Percentiles rank a stretch among this genome's conserved stretches.
Conservation (phyloP, 768 basidiomycete species). For the Crucibulum laeve region DNA sequence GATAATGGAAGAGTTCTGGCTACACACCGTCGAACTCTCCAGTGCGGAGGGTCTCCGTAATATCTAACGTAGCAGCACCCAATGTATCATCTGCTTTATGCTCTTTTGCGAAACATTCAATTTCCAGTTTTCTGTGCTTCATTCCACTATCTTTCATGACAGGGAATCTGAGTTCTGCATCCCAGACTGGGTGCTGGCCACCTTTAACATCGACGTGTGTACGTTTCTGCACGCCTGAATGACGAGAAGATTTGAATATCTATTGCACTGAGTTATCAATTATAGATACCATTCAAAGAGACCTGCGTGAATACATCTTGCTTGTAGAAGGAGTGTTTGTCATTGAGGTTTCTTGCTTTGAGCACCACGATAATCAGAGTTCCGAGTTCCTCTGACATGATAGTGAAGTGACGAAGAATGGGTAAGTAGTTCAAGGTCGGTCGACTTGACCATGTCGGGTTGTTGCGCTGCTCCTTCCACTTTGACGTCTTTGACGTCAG, state of each 20-base stretch:
- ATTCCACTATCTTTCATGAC: constrained; percentile 53
- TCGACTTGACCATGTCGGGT: too few relatives aligned
- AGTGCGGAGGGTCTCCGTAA: constrained; percentile 72
- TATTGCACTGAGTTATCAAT: background rate
- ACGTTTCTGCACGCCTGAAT: constrained; percentile 53
- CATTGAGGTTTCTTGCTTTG: constrained; percentile 77
- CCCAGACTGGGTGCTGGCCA: constrained; percentile 93
- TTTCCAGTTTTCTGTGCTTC: constrained; percentile 58
- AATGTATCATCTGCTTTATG: constrained; percentile 66
- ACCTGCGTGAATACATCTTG: constrained; percentile 83
- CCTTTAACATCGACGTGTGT: constrained; percentile 79
- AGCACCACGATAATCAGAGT: constrained; percentile 83
- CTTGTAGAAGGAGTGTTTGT: constrained; percentile 85
- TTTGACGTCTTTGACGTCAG: too few relatives aligned
- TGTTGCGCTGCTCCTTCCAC: too few relatives aligned
- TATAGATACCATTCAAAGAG: constrained; percentile 42
- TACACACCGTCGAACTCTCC: constrained; percentile 89
- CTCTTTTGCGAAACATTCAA: constrained; percentile 82
- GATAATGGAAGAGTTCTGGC: background rate
- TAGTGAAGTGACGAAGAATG: too few relatives aligned
- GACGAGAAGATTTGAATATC: background rate
- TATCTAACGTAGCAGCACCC: constrained; percentile 72
- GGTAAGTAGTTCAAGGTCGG: too few relatives aligned
- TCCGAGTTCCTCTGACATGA: constrained; percentile 48
- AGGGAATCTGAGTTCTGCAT: constrained; percentile 79